These are phyloP conservation scores for Syzygium malaccense DNA, from an alignment of 441 rosid species.

Conservation along the genomic window DNA sequence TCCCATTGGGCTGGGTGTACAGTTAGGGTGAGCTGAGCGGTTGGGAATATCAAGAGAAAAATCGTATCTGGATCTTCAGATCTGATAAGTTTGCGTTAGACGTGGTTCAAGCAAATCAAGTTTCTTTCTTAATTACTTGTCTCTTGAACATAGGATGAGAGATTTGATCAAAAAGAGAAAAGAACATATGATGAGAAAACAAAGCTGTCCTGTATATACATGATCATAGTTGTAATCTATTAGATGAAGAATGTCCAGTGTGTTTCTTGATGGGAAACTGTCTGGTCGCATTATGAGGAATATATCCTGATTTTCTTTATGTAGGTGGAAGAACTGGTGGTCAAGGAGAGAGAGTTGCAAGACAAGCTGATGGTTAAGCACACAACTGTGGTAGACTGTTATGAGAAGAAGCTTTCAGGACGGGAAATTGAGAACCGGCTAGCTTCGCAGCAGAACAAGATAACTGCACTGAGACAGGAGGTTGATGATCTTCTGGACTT, in stretches of 20 bases:
- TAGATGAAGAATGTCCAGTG: neutral
- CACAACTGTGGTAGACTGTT: constrained; percentile 61
- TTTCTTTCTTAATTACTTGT: neutral
- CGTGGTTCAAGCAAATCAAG: neutral
- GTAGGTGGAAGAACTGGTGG: constrained; percentile 78
- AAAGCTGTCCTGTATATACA: neutral
- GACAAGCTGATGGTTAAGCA: constrained; percentile 80
- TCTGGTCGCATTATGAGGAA: neutral
- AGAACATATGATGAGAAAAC: neutral
- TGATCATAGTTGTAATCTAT: neutral
- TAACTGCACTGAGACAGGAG: constrained; percentile 64
- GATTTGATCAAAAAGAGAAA: too few relatives aligned
- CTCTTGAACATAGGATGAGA: neutral
- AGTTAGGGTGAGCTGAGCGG: neutral
- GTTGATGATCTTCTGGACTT: constrained; percentile 77
- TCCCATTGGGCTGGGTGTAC: neutral
- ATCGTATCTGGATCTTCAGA: neutral
- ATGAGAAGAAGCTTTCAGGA: constrained; percentile 59
- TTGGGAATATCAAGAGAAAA: neutral
- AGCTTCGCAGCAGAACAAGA: constrained; percentile 62
- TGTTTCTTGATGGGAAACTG: neutral
- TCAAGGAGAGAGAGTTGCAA: constrained; percentile 80
- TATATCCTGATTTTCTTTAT: neutral
- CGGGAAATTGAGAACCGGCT: constrained; percentile 73
- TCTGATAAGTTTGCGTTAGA: neutral